Evolutionary conservation across 2,329 filamentous ascomycete genomes (phyloP), one percentile per base, ranked within the genome.

Genomic region (Claviceps africana): DNA sequence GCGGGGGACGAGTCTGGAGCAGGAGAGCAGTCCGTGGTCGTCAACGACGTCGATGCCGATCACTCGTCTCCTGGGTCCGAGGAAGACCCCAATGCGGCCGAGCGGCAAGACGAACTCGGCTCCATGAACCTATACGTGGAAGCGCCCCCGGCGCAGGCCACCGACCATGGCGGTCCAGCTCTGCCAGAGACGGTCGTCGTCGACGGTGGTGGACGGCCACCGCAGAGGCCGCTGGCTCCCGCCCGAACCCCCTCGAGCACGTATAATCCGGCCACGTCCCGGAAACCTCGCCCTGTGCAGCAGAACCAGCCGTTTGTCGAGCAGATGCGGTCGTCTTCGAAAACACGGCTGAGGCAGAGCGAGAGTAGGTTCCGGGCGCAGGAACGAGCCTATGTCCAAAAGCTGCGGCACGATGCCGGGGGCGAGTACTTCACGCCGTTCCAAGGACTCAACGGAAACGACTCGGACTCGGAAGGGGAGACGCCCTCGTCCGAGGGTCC

Each of bases 371-470:
- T 70, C 39, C 70, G 72, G n/a, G 79, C 73, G 53, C 77, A 97
- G 68, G 91, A 97, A 67, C 88, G 90, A 65, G 91, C 91, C 53
- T 98, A 98, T 65, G 85, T 97, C 35, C 88, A 95, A 67, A 83
- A 91, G 60, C 79, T 97, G 62, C 83, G 89, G 53, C 88, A 94
- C 64, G 87, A 93, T 58, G 67, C 68, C 48, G 61, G 62, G 43
- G 65, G 65, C 53, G 69, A 87, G 58, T 93, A 90, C 70, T 86
- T 89, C 56, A 83, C 89, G 52, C 74, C 82, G 13, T 85, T 86
- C 58, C 80, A 63, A 39, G 56, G 54, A 50, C 53, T 82, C 2
- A 81, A 82, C 43, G 82, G 78, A 56, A 71, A 88, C 44, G 89
- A 93, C 57, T 89, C 88, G 7, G 89, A 95, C 59, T 84, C 86